Evolutionary conservation across 1,284 basidiomycete species (phyloP).

Genomic region (Takashimella tepidaria): DNA sequence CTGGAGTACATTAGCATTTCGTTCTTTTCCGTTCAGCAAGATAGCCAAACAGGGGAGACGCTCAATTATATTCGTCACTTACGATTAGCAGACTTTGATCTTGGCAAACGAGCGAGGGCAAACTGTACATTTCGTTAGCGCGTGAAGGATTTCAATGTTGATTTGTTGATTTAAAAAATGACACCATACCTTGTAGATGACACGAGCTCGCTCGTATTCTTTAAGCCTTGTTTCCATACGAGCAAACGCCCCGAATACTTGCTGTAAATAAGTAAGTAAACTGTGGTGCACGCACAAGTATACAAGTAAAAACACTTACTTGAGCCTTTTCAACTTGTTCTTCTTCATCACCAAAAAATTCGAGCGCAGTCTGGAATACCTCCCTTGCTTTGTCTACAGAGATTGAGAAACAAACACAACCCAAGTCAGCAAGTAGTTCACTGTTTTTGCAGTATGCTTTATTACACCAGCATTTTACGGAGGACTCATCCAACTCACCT

Average conservation of each 20-base stretch:
- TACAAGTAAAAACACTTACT: no score
- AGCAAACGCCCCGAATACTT: conserved; percentile 88
- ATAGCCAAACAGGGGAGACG: no score
- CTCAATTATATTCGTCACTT: conserved; percentile 8
- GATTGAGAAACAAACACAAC: no score
- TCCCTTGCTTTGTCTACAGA: conserved; percentile 82
- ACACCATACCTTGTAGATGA: conserved; percentile 80
- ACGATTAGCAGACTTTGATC: conserved; percentile 71
- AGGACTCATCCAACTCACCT: conserved; percentile 18
- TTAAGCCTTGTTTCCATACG: conserved; percentile 96
- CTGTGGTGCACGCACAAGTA: no score
- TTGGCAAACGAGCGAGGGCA: conserved; percentile 81
- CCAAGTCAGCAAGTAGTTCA: background rate
- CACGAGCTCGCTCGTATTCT: conserved; percentile 92
- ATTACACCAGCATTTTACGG: background rate
- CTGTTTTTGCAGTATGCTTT: background rate
- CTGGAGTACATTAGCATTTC: no score
- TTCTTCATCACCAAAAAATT: conserved; percentile 96
- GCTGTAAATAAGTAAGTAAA: no score
- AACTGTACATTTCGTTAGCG: conserved; percentile 55
- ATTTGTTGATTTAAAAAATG: background rate
- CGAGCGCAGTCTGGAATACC: conserved; percentile 93
- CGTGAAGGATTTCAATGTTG: no score
- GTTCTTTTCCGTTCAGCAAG: no score
- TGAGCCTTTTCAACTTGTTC: conserved; percentile 97